Percentiles rank a stretch among this genome's conserved stretches.
These are phyloP conservation scores for Sedum album DNA, from an alignment of 164 flowering plant species.

Conservation along the genomic window DNA sequence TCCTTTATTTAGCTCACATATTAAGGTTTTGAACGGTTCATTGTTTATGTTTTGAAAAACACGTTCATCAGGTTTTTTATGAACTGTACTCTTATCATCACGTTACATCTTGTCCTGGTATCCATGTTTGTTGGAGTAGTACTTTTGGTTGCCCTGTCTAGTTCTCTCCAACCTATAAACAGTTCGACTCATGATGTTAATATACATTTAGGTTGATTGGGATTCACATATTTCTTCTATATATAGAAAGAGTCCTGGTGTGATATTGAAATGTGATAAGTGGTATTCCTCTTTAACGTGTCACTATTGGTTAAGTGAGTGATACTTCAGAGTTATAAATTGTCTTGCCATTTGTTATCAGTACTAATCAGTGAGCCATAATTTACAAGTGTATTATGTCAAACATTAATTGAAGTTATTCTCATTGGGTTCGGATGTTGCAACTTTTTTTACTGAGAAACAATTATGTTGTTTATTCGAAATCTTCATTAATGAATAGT, in stretches of 20 bases:
- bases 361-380: neutral
- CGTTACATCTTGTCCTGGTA: neutral
- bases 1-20: neutral
- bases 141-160: neutral
- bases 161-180: neutral
- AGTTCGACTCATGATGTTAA: too few relatives aligned
- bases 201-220: neutral
- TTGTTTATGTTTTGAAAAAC: neutral
- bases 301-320: neutral
- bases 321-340: neutral
- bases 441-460: too few relatives aligned
- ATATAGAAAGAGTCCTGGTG: neutral
- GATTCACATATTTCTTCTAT: too few relatives aligned
- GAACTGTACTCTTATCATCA: neutral
- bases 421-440: neutral
- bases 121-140: neutral
- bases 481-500: too few relatives aligned
- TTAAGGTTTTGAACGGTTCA: neutral
- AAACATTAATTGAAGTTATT: neutral
- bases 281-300: neutral
- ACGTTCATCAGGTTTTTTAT: neutral
- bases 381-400: neutral
- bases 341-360: neutral
- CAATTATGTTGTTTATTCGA: neutral
- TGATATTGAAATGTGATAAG: neutral